Conservation (phyloP, 306 rosid species). For the Trichosanthes truncata region DNA sequence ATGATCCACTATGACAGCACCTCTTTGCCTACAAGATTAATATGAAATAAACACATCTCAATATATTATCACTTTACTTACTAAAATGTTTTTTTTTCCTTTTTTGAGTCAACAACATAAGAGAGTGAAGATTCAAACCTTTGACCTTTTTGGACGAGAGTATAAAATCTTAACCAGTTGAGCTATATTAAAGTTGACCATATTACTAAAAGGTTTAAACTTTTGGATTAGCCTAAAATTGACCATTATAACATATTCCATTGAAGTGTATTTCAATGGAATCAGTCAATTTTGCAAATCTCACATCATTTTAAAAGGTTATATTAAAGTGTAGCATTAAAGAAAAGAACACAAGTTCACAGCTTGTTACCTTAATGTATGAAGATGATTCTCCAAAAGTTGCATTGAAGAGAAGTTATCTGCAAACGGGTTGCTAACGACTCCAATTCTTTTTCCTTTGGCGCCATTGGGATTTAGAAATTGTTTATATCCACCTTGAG, state of each 20-base stretch:
- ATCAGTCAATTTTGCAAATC: no score
- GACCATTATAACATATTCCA: no score
- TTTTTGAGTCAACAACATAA: no score
- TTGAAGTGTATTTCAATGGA: no score
- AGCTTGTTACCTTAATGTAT: not conserved
- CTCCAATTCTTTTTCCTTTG: slow-evolving; percentile 50
- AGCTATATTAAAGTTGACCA: no score
- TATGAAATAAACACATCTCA: not conserved
- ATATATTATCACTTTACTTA: not conserved
- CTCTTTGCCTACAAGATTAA: slow-evolving; percentile 32
- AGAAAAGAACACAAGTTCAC: not conserved
- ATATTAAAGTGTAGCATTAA: not conserved
- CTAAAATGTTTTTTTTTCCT: no score
- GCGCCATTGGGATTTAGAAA: slow-evolving; percentile 38
- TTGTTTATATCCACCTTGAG: slow-evolving; percentile 26
- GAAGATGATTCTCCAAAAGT: slow-evolving; percentile 26
- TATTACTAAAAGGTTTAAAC: no score
- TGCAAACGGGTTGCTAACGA: slow-evolving; percentile 37
- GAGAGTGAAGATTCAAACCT: no score
- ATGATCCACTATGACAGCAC: slow-evolving; percentile 47
- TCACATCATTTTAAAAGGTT: not conserved
- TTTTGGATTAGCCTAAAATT: no score
- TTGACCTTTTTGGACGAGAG: no score
- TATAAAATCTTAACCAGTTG: no score
- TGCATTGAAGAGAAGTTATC: slow-evolving; percentile 27